Percentiles rank a stretch among this genome's conserved stretches.
Evolutionary conservation across 2,329 filamentous ascomycete species (phyloP).

Genomic region (Cladophialophora carrionii): DNA sequence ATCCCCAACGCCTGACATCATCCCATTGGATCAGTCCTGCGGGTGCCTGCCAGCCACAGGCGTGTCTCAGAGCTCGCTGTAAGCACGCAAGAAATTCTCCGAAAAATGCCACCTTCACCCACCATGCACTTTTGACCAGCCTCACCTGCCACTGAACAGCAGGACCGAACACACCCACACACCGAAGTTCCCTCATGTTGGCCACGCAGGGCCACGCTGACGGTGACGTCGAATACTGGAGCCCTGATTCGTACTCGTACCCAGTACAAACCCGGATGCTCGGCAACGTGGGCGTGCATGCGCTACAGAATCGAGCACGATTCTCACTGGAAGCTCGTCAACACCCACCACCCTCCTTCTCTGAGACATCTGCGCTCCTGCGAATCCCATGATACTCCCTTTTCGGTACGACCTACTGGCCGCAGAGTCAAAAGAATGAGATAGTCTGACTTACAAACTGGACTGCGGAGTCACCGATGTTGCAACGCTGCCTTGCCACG

Average conservation of each 20-base stretch:
- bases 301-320: not conserved
- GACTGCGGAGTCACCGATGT: conserved; percentile 6
- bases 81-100: conserved; percentile 12
- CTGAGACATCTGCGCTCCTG: conserved; percentile 15
- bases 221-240: conserved; percentile 11
- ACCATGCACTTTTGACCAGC: not conserved
- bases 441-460: not conserved
- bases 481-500: not conserved
- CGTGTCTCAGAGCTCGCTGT: conserved; percentile 6
- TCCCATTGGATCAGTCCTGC: not conserved
- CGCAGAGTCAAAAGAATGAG: not conserved
- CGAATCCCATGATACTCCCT: conserved; percentile 7
- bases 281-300: conserved; percentile 1
- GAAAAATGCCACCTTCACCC: not conserved
- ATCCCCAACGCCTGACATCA: not conserved
- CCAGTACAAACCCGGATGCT: conserved; percentile 3
- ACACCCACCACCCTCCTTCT: conserved; percentile 1
- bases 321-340: conserved; percentile 7
- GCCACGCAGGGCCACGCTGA: not conserved
- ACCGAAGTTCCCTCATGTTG: conserved; percentile 2
- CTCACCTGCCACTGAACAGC: not conserved
- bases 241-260: too few species aligned
- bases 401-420: not conserved
- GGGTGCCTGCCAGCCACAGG: conserved; percentile 11
- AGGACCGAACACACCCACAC: not conserved